Conservation (phyloP, 2,329 filamentous ascomycete species). For the Macrophomina pseudophaseolina region DNA sequence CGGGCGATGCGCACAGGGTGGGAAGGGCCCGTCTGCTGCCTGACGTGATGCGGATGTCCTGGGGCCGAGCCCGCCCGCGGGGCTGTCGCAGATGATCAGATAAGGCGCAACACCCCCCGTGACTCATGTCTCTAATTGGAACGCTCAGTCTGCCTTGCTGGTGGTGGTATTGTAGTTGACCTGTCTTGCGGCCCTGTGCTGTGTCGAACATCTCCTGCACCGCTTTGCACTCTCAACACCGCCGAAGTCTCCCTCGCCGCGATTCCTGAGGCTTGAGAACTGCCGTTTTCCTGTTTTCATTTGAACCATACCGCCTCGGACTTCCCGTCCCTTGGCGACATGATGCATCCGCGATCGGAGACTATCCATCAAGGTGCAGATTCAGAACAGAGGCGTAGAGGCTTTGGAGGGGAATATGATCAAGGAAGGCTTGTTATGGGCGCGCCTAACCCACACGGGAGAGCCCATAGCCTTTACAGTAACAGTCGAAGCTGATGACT, state of each 20-base stretch:
- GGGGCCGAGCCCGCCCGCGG: not conserved
- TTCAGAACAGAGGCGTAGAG: not conserved
- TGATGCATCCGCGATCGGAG: not conserved
- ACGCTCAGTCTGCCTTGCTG: not conserved
- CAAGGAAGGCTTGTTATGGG: too few species aligned
- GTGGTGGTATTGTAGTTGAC: not conserved
- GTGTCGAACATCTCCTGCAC: too few species aligned
- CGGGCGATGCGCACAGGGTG: not conserved
- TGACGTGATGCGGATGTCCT: constrained; percentile 1
- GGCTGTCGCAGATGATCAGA: not conserved
- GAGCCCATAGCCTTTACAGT: too few species aligned
- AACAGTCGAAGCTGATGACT: too few species aligned
- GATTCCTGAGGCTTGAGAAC: too few species aligned
- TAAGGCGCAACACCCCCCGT: too few species aligned
- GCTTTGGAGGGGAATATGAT: not conserved
- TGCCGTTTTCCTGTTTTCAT: too few species aligned
- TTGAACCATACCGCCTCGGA: not conserved
- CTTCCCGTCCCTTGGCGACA: not conserved
- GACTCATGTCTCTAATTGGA: too few species aligned
- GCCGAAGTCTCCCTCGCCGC: too few species aligned
- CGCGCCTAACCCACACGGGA: too few species aligned
- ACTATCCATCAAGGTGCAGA: not conserved
- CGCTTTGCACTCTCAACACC: too few species aligned
- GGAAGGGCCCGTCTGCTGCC: not conserved
- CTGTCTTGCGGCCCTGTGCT: too few species aligned